Evolutionary conservation across 352 stramenopile genomes (phyloP), one percentile per base, ranked within the genome.

Genomic region (Discostella stelligera): DNA sequence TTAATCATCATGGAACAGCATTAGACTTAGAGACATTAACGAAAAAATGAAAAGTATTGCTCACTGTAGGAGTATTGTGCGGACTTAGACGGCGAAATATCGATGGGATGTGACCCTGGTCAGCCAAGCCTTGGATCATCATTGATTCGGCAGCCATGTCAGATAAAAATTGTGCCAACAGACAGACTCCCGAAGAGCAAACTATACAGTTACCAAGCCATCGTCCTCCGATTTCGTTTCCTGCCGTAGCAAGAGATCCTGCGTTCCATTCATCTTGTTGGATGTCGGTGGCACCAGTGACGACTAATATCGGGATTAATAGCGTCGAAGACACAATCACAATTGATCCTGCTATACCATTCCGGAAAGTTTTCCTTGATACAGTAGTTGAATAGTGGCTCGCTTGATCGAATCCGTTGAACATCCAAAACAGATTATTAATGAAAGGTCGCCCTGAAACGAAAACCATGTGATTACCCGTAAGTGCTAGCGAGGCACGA

Each of bases 381-480:
- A 94, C 82, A 9, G 55, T 61, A 13, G 27, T 48, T 10, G 74
- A 82, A 55, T 78, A 82, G 61, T 82, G 74, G 23, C 60, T 64
- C 16, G 49, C 74, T 66, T 82, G 93, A 69, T 98, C 95, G 75
- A 96, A 97, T 21, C 94, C 94, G 68, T 95, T 97, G 76, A 97
- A 96, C 79, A 94, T 96, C 95, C 95, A 98, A 74, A 96, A 97
- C 16, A 98, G 73, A 11, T 94, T 91, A 73, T 95, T 97, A 7
- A 97, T 49, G 7, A 96, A 90, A 61, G 92, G 86, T 18, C 74
- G 53, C n/a, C 72, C 27, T 52, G 44, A 14, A 8, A 55, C 6
- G 5, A 32, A 6, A 2, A 32, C 27, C 8, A 30, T 41, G 18
- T 14, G 5, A 48, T 49, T 59, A 9, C 46, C 59, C 18, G 39